Percentiles rank a stretch among this genome's conserved stretches.
phyloP scores from a whole-genome alignment of 352 stramenopile genomes.

The Globisporangium canariense region DNA sequence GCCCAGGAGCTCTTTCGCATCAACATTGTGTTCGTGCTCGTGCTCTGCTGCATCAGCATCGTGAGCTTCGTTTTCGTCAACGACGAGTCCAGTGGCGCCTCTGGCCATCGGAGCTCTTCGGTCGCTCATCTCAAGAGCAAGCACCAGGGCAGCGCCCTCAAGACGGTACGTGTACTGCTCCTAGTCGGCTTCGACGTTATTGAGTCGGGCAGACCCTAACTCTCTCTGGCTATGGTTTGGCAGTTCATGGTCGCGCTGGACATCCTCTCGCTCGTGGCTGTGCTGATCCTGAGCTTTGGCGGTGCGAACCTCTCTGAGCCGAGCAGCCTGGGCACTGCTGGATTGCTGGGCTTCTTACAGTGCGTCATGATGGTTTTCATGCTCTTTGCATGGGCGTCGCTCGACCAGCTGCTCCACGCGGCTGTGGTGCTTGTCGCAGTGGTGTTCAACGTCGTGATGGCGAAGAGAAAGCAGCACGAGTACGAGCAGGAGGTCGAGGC shows the following conservation, averaged over 20 bases:
- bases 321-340: conserved; percentile 37
- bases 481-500: conserved; percentile 28
- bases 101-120: neutral
- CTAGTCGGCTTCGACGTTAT: neutral
- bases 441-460: conserved; percentile 24
- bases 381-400: conserved; percentile 29
- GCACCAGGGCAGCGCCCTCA: conserved; percentile 4
- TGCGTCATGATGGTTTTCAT: conserved; percentile 34
- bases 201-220: neutral
- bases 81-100: neutral
- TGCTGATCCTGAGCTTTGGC: conserved; percentile 39
- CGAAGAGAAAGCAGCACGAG: conserved; percentile 24
- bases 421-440: conserved; percentile 30
- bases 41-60: conserved; percentile 35
- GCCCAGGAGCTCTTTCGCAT: conserved; percentile 31
- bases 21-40: conserved; percentile 31
- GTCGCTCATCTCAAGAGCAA: neutral
- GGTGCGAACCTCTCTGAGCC: conserved; percentile 23
- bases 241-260: conserved; percentile 54
- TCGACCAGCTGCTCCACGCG: conserved; percentile 33
- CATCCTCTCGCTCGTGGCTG: conserved; percentile 34
- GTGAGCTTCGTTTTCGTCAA: conserved; percentile 21
- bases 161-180: conserved; percentile 1
- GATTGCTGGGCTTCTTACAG: conserved; percentile 38
- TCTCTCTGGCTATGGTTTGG: neutral